phyloP scores from a whole-genome alignment of 1,284 basidiomycete species.

The Entoloma clypeatum region DNA sequence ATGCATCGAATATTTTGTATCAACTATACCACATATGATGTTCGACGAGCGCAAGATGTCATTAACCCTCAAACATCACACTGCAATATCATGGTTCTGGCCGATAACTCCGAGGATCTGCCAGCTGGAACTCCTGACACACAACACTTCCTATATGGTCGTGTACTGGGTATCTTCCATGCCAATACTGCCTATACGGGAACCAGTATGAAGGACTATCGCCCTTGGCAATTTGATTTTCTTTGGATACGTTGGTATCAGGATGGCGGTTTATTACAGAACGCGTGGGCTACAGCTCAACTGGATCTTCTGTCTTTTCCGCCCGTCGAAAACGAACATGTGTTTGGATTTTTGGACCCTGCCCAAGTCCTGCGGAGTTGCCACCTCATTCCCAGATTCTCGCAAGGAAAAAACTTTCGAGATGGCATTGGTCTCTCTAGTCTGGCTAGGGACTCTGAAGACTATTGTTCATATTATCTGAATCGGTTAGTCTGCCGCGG shows the following conservation, averaged over 20 bases:
- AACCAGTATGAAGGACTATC: neutral
- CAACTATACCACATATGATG: slow-evolving; percentile 46
- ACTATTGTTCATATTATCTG: slow-evolving; percentile 6
- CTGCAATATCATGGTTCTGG: slow-evolving; percentile 33
- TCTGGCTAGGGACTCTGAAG: no score
- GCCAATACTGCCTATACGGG: slow-evolving; percentile 13
- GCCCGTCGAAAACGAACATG: neutral
- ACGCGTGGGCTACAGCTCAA: neutral
- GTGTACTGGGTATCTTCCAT: slow-evolving; percentile 19
- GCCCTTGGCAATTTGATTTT: slow-evolving; percentile 5
- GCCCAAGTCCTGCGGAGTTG: slow-evolving; percentile 3
- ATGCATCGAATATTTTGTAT: slow-evolving; percentile 32
- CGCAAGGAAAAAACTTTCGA: no score
- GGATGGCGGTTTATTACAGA: no score
- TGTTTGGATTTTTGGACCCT: slow-evolving; percentile 20
- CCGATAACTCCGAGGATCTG: slow-evolving; percentile 13
- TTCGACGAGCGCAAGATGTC: slow-evolving; percentile 34
- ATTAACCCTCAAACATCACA: slow-evolving; percentile 32
- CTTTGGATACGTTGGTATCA: no score
- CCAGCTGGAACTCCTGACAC: neutral
- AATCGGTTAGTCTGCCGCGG: neutral
- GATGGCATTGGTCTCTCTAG: no score
- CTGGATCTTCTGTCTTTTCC: neutral
- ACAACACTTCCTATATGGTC: slow-evolving; percentile 9
- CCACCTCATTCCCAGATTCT: no score